Evolutionary conservation across 2,329 filamentous ascomycete species (phyloP).

Genomic region (Sporothrix luriei): DNA sequence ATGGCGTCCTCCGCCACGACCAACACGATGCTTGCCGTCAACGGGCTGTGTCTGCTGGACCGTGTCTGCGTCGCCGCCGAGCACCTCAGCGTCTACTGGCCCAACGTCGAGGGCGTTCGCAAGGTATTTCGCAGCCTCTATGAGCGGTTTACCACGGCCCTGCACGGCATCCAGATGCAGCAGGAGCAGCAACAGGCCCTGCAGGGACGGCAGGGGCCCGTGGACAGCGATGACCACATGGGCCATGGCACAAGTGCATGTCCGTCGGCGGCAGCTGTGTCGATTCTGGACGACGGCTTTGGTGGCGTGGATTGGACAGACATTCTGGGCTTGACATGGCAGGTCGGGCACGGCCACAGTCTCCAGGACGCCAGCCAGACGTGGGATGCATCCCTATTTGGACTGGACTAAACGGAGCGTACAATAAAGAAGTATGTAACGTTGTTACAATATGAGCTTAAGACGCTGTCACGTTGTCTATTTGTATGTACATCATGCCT

Average conservation of each 20-base stretch:
- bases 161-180: slow-evolving; percentile 23
- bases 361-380: slow-evolving; percentile 14
- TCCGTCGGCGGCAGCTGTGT: not conserved
- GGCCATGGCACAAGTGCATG: not conserved
- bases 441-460: not conserved
- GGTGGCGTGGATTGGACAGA: slow-evolving; percentile 30
- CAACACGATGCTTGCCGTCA: slow-evolving; percentile 27
- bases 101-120: slow-evolving; percentile 31
- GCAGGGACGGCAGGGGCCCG: not conserved
- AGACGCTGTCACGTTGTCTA: not conserved
- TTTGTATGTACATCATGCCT: not conserved
- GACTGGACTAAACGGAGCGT: not conserved
- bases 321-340: slow-evolving; percentile 30
- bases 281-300: slow-evolving; percentile 5
- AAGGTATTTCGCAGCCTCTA: slow-evolving; percentile 30
- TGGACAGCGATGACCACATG: not conserved
- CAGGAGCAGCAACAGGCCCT: slow-evolving; percentile 4
- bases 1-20: too few species aligned
- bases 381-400: slow-evolving; percentile 26
- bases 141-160: slow-evolving; percentile 26
- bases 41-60: slow-evolving; percentile 27
- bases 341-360: not conserved
- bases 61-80: slow-evolving; percentile 24
- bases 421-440: not conserved
- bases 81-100: slow-evolving; percentile 30